These are phyloP conservation scores for Galerina sulciceps DNA, from an alignment of 768 basidiomycete species.

Conservation along the genomic window DNA sequence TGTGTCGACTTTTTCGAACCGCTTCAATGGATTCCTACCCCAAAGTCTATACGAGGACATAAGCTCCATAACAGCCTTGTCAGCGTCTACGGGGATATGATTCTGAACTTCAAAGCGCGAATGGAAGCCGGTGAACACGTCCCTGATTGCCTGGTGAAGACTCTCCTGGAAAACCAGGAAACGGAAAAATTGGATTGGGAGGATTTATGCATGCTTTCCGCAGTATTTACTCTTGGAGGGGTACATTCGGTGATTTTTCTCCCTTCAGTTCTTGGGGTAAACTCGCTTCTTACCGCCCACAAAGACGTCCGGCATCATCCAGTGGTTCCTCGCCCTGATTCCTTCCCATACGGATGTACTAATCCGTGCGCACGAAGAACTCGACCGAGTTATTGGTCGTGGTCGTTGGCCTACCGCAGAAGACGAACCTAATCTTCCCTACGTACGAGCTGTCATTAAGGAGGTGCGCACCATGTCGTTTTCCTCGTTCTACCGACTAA, in stretches of 20 bases:
- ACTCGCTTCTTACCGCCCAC: background rate
- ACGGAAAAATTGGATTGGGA: constrained; percentile 39
- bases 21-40: constrained; percentile 44
- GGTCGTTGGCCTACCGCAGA: constrained; percentile 22
- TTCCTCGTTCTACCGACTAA: constrained; percentile 4
- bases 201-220: constrained; percentile 42
- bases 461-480: constrained; percentile 12
- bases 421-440: constrained; percentile 22
- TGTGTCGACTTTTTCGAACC: constrained; percentile 45
- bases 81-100: constrained; percentile 40
- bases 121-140: constrained; percentile 39
- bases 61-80: constrained; percentile 42
- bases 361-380: constrained; percentile 21
- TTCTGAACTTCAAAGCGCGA: constrained; percentile 36
- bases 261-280: background rate
- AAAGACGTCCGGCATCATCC: constrained; percentile 36
- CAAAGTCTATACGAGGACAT: constrained; percentile 37
- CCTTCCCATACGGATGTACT: constrained; percentile 22
- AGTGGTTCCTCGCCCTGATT: constrained; percentile 38
- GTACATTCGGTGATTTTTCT: constrained; percentile 40
- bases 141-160: constrained; percentile 47
- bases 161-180: constrained; percentile 34
- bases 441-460: constrained; percentile 26
- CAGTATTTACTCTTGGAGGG: constrained; percentile 47
- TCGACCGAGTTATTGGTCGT: constrained; percentile 28